phyloP scores from a whole-genome alignment of 345 rosid genomes.

The Microcos paniculata region DNA sequence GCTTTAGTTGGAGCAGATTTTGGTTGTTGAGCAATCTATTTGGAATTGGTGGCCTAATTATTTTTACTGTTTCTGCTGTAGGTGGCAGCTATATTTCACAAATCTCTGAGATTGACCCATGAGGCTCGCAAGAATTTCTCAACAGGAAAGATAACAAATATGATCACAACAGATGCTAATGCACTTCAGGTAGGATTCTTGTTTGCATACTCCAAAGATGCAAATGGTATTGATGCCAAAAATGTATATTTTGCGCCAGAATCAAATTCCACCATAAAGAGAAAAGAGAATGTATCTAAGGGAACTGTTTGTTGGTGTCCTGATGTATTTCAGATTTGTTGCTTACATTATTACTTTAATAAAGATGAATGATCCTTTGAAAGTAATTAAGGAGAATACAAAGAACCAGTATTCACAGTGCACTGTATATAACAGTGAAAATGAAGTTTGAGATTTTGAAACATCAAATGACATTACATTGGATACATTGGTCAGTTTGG shows the following conservation, averaged over 20 bases:
- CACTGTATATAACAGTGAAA: neutral
- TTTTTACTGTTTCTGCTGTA: constrained; percentile 23
- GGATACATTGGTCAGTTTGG: neutral
- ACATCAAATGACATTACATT: neutral
- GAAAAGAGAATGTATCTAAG: neutral
- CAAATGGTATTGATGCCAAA: neutral
- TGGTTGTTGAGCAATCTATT: constrained; percentile 4
- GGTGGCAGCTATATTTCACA: constrained; percentile 95
- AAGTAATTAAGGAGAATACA: neutral
- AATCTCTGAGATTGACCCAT: constrained; percentile 79
- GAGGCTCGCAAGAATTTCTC: constrained; percentile 82
- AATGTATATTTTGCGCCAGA: neutral
- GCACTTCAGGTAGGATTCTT: constrained; percentile 67
- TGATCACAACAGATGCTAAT: constrained; percentile 95
- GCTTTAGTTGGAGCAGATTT: neutral
- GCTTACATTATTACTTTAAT: neutral
- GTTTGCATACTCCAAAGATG: neutral
- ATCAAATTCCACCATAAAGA: neutral
- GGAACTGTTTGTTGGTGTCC: neutral
- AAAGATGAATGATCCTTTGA: neutral
- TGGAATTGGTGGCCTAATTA: neutral
- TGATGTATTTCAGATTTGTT: neutral
- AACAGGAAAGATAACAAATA: constrained; percentile 88
- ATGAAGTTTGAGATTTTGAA: neutral
- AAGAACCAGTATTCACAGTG: neutral